A percentile compares a stretch with the other conserved stretches of the same genome.
phyloP scores from a whole-genome alignment of 768 basidiomycete genomes.

The Macrocybe gigantea region DNA sequence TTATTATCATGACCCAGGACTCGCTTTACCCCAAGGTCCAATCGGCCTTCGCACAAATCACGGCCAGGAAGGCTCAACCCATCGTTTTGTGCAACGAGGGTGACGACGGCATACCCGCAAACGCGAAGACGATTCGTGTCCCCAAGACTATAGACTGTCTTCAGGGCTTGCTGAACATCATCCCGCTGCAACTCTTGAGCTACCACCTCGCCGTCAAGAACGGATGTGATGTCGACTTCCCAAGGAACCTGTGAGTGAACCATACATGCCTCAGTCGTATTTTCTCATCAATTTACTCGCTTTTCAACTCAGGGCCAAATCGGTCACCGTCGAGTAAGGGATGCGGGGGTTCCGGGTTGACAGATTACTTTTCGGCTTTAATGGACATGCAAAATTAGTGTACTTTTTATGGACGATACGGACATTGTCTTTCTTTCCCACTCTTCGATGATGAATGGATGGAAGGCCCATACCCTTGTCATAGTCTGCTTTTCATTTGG shows the following conservation, averaged over 20 bases:
- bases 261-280: slow-evolving; percentile 1
- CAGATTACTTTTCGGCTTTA: too few species aligned
- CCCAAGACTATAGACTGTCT: slow-evolving; percentile 92
- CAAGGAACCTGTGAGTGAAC: slow-evolving; percentile 78
- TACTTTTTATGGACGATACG: too few species aligned
- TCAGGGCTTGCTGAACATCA: slow-evolving; percentile 94
- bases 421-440: too few species aligned
- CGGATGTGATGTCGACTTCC: slow-evolving; percentile 98
- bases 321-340: slow-evolving; percentile 68
- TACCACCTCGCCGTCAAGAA: slow-evolving; percentile 96
- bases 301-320: slow-evolving; percentile 52
- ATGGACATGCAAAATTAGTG: background rate
- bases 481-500: too few species aligned
- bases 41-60: slow-evolving; percentile 93
- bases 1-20: slow-evolving; percentile 99
- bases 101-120: slow-evolving; percentile 70
- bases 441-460: too few species aligned
- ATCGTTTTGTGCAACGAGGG: slow-evolving; percentile 95
- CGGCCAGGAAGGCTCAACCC: slow-evolving; percentile 92
- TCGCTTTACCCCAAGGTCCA: slow-evolving; percentile 98
- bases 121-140: slow-evolving; percentile 86
- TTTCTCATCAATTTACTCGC: background rate
- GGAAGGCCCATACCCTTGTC: too few species aligned
- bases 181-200: slow-evolving; percentile 91
- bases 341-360: too few species aligned